phyloP scores from a whole-genome alignment of 306 rosid genomes.

The Acacia confusa region DNA sequence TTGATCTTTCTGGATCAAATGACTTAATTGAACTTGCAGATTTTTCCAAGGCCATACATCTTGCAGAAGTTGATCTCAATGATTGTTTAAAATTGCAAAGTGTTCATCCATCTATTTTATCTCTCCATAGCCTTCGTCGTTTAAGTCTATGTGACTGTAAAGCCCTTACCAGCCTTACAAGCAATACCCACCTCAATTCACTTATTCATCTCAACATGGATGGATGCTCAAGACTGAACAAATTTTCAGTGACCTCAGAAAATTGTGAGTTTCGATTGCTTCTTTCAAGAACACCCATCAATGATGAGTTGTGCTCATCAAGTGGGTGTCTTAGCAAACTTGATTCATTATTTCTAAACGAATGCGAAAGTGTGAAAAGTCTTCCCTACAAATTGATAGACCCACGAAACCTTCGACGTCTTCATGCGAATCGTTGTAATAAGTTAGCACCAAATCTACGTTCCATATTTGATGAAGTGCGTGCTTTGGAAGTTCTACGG shows the following conservation, averaged over 20 bases:
- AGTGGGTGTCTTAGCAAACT: neutral
- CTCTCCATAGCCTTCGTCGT: neutral
- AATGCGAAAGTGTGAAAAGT: neutral
- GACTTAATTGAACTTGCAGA: neutral
- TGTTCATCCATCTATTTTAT: neutral
- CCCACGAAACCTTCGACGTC: neutral
- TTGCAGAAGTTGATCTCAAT: neutral
- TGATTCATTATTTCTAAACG: neutral
- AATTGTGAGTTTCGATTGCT: accelerated
- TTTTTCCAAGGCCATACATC: neutral
- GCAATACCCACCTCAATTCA: neutral
- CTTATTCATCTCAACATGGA: neutral
- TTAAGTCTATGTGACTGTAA: accelerated
- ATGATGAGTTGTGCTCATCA: neutral
- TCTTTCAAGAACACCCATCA: neutral
- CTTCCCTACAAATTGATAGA: neutral
- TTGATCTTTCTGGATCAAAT: neutral
- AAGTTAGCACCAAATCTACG: neutral
- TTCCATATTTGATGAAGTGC: neutral
- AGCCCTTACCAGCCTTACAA: neutral
- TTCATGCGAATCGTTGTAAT: neutral
- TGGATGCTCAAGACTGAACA: neutral
- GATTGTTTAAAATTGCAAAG: neutral
- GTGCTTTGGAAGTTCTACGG: neutral
- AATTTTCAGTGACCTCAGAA: neutral